Evolutionary conservation across 352 stramenopile species (phyloP), one percentile per base, ranked within the genome.

Genomic region (Globisporangium uncinulatum): DNA sequence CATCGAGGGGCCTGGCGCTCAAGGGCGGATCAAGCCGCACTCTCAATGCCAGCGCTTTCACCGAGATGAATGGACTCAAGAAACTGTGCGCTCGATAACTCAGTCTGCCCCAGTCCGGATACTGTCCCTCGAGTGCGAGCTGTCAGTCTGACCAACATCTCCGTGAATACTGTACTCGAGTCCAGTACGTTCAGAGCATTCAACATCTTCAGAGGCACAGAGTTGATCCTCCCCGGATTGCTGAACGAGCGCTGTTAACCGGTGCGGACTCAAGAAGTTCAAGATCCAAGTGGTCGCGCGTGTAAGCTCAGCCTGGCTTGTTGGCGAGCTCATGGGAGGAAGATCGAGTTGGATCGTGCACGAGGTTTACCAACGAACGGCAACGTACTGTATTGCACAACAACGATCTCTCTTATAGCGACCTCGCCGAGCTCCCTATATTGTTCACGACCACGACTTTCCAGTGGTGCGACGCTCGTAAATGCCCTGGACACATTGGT

Each of bases 391-490:
- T 19, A 20, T 7, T 15, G 20, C 19, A 19, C 21, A 19, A 37
- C 51, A 56, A 37, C 9, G 51, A 56, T 37, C 51, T 45, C 13
- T 56, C 51, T 19, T 37, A 37, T 5, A 37, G 34, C 20, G 15
- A 45, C 7, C 51, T 56, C 36, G 20, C 15, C 2, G 51, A 29
- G 42, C 34, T 56, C 36, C 34, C 34, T 5, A 36, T 47, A 14
- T 11, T 56, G n/a, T 56, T 56, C 51, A 56, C 51, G 36, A 56
- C 36, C 36, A 56, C 21, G 19, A 47, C 31, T 20, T 29, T 47
- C 20, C 17, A 37, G 51, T 39, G 51, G 51, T 49, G 8, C 9
- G 24, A 14, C 9, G 8, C 17, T 37, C 6, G 3, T 10, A 6
- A 29, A 2, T 3, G 13, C 20, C 7, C 34, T 17, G 41, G 41